Evolutionary conservation across 768 basidiomycete species (phyloP), one percentile per base, ranked within the genome.

Genomic region (Butyriboletus loyo): DNA sequence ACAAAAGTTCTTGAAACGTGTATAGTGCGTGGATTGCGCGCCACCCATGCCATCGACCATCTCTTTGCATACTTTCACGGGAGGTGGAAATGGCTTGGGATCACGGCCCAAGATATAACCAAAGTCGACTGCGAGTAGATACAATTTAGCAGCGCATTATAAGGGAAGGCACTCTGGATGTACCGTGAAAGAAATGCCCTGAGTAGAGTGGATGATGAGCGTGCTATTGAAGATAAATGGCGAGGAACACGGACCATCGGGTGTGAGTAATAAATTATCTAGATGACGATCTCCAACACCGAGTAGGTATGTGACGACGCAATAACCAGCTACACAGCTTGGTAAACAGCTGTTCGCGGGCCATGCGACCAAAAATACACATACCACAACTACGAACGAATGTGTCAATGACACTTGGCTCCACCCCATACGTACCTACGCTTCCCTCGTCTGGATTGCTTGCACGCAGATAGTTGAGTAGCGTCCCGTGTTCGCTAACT

Each of bases 41-140:
- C 97, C 96, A n/a, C 97, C 97, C 94, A 99, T 96, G 11, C 91
- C 96, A 66, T 99, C 97, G 0, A 98, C 92, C 97, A 98, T 99
- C 67, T 98, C 97, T 65, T 96, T 95, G 72, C 95, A 98, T 36
- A 99, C 90, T 68, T 99, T 99, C 59, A 98, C 95, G 13, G 94
- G 91, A 7, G 97, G 97, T 2, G 97, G 95, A 66, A 95, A 96
- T 0, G 94, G 92, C 64, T 99, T 98, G 0, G 97, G 97, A 66
- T 98, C 97, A 3, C 94, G 86, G 3, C 97, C 97, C 14, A 98
- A 80, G 61, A 98, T 98, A 70, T 98, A 99, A 2, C 97, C 96
- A 64, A 98, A 99, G 67, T 98, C 97, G 56, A 98, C 97, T 96
- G 65, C 0, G 19, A 22, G 17, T 44, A 35, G 25, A 43, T 27